A percentile compares a stretch with the other conserved stretches of the same genome.
Conservation (phyloP, 1,284 basidiomycete genomes). For the Fomitopsis betulina region DNA sequence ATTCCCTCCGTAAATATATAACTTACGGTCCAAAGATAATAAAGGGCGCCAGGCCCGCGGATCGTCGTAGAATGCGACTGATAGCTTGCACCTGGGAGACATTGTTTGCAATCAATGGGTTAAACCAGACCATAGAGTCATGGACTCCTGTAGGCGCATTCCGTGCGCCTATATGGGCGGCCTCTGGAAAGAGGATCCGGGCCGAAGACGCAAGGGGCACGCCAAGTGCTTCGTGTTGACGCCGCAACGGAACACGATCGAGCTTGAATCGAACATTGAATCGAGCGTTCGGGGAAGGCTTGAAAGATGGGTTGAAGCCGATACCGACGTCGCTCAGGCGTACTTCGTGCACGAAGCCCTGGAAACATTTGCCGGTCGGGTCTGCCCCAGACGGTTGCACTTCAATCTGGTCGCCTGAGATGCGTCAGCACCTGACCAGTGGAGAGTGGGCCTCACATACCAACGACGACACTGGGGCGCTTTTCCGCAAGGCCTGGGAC, state of each 20-base stretch:
- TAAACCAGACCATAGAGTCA: conserved; percentile 25
- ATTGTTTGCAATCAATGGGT: conserved; percentile 44
- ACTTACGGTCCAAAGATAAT: conserved; percentile 66
- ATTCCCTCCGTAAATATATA: neutral
- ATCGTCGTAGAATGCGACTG: conserved; percentile 40
- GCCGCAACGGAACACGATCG: conserved; percentile 45
- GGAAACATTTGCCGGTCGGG: conserved; percentile 41
- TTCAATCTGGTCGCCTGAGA: conserved; percentile 47
- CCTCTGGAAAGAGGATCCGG: conserved; percentile 37
- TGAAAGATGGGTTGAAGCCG: conserved; percentile 45
- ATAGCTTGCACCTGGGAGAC: conserved; percentile 51
- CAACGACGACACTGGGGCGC: conserved; percentile 57
- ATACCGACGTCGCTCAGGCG: conserved; percentile 47
- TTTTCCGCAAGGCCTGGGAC: conserved; percentile 66
- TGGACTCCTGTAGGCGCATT: conserved; percentile 8
- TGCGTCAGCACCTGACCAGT: neutral
- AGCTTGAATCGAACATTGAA: conserved; percentile 53
- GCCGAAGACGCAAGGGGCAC: conserved; percentile 34
- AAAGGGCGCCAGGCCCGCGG: conserved; percentile 49
- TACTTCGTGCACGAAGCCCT: conserved; percentile 54
- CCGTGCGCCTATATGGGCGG: conserved; percentile 21
- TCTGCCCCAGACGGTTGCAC: conserved; percentile 39
- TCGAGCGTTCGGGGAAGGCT: conserved; percentile 18
- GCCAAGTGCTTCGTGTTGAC: conserved; percentile 56
- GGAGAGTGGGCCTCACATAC: conserved; percentile 27